Evolutionary conservation across 208 protist genomes (phyloP), one percentile per base, ranked within the genome.

Genomic region (Wallacemonas sp.): DNA sequence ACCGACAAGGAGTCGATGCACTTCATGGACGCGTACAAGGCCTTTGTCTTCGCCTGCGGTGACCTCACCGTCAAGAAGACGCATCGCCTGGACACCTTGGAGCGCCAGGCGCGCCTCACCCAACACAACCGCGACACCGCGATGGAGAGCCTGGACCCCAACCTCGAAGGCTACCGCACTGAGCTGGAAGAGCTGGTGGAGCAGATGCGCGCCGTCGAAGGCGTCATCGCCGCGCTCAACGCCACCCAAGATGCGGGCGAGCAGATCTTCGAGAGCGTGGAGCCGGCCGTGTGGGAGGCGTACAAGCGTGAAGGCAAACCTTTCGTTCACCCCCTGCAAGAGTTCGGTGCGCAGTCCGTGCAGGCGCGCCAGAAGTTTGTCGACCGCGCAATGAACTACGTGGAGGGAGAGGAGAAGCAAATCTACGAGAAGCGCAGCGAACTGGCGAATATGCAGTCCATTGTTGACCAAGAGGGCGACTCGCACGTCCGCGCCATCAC

Each of bases 141-240:
- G 1, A 89, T 94, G 84, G 88, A 94, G 39, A 94, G 88, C 63
- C 81, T 94, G 38, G 88, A 94, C 53, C 88, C 88, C 24, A 91
- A 94, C 61, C 72, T 84, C 63, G 75, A 83, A 33, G 70, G 78
- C 68, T 91, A 91, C 71, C 77, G 79, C 10, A 52, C 60, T 15
- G 79, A 94, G 68, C 61, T 90, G 69, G 77, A 83, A 27, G 74
- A 91, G 29, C 59, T 92, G 24, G 71, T 85, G 34, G 78, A 76
- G 50, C 83, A 90, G 68, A 79, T 85, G 77, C 77, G 87, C 62
- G 85, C 78, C 3, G 83, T 90, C 12, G 78, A 90, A 30, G 83
- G 83, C n/a, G 83, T 89, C 41, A 86, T 92, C 61, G 87, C 84
- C 59, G 81, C 83, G 5, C 75, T 94, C 68, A 87, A 89, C 66